Percentiles rank a stretch among this genome's conserved stretches.
phyloP scores from a whole-genome alignment of 768 basidiomycete genomes.

The Serendipita sp. region DNA sequence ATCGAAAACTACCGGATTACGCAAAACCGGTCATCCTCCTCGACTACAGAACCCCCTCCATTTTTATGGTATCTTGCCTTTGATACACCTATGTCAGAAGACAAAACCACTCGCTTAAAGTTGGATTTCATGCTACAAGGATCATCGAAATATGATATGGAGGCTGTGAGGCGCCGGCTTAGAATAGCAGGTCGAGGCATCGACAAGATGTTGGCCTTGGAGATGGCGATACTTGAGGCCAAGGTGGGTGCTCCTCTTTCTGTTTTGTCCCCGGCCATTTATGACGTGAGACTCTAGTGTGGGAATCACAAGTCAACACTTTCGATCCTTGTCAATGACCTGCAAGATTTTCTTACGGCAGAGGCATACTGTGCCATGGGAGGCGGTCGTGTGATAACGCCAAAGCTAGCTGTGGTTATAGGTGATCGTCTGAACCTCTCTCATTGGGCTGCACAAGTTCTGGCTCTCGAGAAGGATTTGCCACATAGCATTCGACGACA shows the following conservation, averaged over 20 bases:
- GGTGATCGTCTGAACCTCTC: slow-evolving; percentile 35
- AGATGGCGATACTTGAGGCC: slow-evolving; percentile 62
- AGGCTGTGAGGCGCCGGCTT: slow-evolving; percentile 29
- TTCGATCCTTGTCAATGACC: slow-evolving; percentile 43
- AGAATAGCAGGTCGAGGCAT: slow-evolving; percentile 21
- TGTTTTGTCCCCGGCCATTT: slow-evolving; percentile 3
- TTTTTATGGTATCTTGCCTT: slow-evolving; percentile 65
- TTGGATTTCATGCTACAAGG: slow-evolving; percentile 66
- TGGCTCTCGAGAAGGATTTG: not conserved
- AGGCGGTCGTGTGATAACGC: slow-evolving; percentile 61
- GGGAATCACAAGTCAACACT: slow-evolving; percentile 50
- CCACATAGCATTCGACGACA: slow-evolving; percentile 11
- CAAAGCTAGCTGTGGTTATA: slow-evolving; percentile 35
- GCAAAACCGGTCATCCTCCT: slow-evolving; percentile 10
- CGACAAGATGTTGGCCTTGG: slow-evolving; percentile 43
- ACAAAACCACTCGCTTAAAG: slow-evolving; percentile 60
- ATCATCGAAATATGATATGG: slow-evolving; percentile 50
- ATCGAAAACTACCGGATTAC: slow-evolving; percentile 28
- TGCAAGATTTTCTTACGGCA: slow-evolving; percentile 62
- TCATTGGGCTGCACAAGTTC: slow-evolving; percentile 38
- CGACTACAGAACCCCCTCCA: slow-evolving; percentile 20
- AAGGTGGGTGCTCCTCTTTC: slow-evolving; percentile 32
- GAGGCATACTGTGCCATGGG: slow-evolving; percentile 75
- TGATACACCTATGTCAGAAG: slow-evolving; percentile 64
- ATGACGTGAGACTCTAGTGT: slow-evolving; percentile 22